phyloP scores from a whole-genome alignment of 805 yeast species.

The Saccharomycopsis sp. region DNA sequence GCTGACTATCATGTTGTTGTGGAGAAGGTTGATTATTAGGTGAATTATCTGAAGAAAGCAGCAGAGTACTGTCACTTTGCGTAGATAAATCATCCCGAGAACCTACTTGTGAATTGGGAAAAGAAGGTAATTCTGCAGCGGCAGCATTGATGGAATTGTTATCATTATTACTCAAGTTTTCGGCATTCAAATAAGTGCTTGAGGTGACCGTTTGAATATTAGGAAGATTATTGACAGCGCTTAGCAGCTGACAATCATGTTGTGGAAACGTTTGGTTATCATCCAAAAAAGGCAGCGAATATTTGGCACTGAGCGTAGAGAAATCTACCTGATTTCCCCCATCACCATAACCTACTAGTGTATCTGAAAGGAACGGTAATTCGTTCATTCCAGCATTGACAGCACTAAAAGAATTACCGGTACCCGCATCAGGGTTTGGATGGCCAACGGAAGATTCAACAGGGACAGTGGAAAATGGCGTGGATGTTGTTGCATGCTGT shows the following conservation, averaged over 20 bases:
- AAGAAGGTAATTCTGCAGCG: background rate
- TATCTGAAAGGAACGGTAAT: background rate
- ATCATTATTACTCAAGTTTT: background rate
- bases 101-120: background rate
- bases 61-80: background rate
- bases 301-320: background rate
- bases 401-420: background rate
- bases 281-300: background rate
- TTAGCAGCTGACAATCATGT: background rate
- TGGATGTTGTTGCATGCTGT: slow-evolving; percentile 2
- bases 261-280: background rate
- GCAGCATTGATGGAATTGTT: background rate
- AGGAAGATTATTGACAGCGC: background rate
- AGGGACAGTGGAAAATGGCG: background rate
- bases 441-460: background rate
- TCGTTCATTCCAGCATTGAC: background rate
- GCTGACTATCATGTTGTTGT: background rate
- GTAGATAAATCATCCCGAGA: background rate
- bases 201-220: too few species aligned
- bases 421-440: background rate
- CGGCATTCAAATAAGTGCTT: background rate
- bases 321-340: too few species aligned
- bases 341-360: background rate
- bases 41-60: background rate
- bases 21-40: background rate